Conservation (phyloP, 345 rosid genomes). For the thale cress (Arabidopsis thaliana) region TAIR10.1 NC_003070.9:18185501-18186000, state of each 20-base stretch:
- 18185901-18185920: conserved; percentile 85
- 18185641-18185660: conserved; percentile 11
- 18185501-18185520: conserved; percentile 1
- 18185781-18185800: too few species aligned
- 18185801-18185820: background rate
- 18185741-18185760: too few species aligned
- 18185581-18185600: conserved; percentile 21
- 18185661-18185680: background rate
- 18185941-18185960: conserved; percentile 22
- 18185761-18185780: too few species aligned
- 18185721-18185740: too few species aligned
- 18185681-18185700: background rate
- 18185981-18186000: too few species aligned
- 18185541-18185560: conserved; percentile 12
- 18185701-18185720: too few species aligned
- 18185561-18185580: conserved; percentile 3
- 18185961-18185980: too few species aligned
- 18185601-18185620: background rate
- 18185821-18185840: conserved; percentile 90
- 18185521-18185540: too few species aligned
- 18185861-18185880: conserved; percentile 85
- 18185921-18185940: background rate
- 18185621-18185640: conserved; percentile 40
- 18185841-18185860: conserved; percentile 75
- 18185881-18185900: conserved; percentile 78